Evolutionary conservation across 441 rosid species (phyloP).

Genomic region (Omphalea diandra): DNA sequence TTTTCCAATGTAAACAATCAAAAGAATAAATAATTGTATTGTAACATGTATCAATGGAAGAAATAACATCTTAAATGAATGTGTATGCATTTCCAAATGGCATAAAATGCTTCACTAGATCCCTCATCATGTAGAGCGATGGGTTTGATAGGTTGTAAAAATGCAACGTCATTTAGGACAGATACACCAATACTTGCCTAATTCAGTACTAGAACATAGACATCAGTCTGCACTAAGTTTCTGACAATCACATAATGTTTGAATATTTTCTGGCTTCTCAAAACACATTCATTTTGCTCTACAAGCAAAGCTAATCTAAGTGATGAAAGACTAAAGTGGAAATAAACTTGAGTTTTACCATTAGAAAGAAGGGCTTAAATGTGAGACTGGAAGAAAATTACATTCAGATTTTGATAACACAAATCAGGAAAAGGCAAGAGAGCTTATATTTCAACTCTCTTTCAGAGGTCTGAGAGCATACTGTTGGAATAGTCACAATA

Average conservation of each 20-base stretch:
- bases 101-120: not conserved
- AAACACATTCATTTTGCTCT: not conserved
- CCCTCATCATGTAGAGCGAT: not conserved
- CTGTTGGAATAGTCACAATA: constrained; percentile 83
- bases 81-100: not conserved
- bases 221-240: not conserved
- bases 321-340: no score
- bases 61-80: not conserved
- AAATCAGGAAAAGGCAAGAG: not conserved
- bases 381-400: not conserved
- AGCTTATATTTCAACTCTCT: no score
- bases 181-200: not conserved
- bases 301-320: not conserved
- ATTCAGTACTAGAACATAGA: no score
- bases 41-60: not conserved
- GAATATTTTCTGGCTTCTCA: not conserved
- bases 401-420: not conserved
- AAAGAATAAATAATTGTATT: not conserved
- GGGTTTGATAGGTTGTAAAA: not conserved
- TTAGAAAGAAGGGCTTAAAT: no score
- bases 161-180: not conserved
- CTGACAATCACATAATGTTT: no score
- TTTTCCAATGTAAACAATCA: no score
- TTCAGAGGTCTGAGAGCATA: constrained; percentile 35
- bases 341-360: no score